Evolutionary conservation across 2,329 filamentous ascomycete species (phyloP).

Genomic region (Aspergillus tanneri): DNA sequence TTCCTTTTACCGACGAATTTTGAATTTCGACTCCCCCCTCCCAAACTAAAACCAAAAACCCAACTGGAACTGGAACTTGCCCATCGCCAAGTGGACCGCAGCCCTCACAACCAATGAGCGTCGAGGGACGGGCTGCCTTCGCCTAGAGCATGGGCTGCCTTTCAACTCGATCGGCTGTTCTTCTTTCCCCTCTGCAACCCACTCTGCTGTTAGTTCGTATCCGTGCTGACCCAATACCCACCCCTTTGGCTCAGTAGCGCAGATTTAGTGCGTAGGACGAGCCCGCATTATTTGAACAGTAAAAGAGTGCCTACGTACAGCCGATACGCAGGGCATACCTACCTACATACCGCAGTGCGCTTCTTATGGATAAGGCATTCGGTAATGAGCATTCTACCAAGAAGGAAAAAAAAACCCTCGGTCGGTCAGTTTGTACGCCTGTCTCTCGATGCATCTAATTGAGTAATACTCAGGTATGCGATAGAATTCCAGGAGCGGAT

Average conservation of each 20-base stretch:
- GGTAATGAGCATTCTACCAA: neutral
- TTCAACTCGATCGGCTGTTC: slow-evolving; percentile 12
- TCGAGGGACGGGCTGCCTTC: no score
- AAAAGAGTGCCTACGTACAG: neutral
- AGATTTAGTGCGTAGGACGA: slow-evolving; percentile 10
- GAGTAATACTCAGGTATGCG: no score
- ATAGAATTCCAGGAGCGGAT: neutral
- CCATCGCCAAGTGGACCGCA: no score
- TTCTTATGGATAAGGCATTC: neutral
- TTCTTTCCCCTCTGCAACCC: slow-evolving; percentile 12
- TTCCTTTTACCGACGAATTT: neutral
- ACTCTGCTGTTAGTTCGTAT: slow-evolving; percentile 12
- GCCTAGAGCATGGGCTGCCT: no score
- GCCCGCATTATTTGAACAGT: neutral
- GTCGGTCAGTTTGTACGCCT: no score
- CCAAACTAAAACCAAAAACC: no score
- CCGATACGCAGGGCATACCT: neutral
- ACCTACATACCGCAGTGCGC: neutral
- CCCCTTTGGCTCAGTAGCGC: slow-evolving; percentile 21
- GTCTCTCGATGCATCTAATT: no score
- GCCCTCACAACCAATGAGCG: slow-evolving; percentile 10
- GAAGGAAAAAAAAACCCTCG: no score
- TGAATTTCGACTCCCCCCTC: neutral
- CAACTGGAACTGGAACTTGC: no score
- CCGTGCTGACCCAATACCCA: slow-evolving; percentile 20